Evolutionary conservation across 225 moss, liverwort and hornwort genomes (phyloP), one percentile per base, ranked within the genome.

Genomic region (Pseudoscleropodium purum): DNA sequence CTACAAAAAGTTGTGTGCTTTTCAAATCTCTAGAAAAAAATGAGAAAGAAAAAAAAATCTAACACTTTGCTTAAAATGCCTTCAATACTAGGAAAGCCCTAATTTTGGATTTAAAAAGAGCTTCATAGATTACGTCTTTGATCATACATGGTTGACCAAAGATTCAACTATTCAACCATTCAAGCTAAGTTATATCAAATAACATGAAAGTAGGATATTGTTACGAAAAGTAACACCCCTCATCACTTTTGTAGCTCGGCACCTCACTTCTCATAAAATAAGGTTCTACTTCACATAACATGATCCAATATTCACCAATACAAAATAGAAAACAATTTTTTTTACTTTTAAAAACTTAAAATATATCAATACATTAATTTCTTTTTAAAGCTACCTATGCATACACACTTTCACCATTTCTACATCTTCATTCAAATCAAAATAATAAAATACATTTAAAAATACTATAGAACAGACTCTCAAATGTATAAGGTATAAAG

Each of bases 221-320:
- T 6, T 47, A 47, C 11, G 2, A 19, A 4, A 19, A 11, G 2
- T 12, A 75, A 31, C 18, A 75, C 19, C 31, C 49, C 7, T 31
- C 0, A 0, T 3, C 7, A 31, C 19, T 18, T 49, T 11, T 31
- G 1, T 31, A 31, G 18, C 75, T 30, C 1, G 0, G 0, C 43
- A 16, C 43, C 16, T 73, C 27, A 73, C 43, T 43, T 75, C 7
- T 47, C 19, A 31, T 75, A 11, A 36, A 69, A 30, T 6, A 75
- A 75, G 30, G 17, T 4, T 75, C 18, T 47, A 47, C 18, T 47
- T 30, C 31, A 19, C 18, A 47, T 75, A 7, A 18, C 5, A 0
- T 18, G 1, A 43, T 17, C 10, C 3, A 43, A 73, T 29, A 39
- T 29, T 41, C 8, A 72, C 72, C 3, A 16, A 14, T 43, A 9